A percentile compares a stretch with the other conserved stretches of the same genome.
These are phyloP conservation scores for Akebia trifoliata DNA, from an alignment of 164 flowering plant genomes.

Conservation along the genomic window DNA sequence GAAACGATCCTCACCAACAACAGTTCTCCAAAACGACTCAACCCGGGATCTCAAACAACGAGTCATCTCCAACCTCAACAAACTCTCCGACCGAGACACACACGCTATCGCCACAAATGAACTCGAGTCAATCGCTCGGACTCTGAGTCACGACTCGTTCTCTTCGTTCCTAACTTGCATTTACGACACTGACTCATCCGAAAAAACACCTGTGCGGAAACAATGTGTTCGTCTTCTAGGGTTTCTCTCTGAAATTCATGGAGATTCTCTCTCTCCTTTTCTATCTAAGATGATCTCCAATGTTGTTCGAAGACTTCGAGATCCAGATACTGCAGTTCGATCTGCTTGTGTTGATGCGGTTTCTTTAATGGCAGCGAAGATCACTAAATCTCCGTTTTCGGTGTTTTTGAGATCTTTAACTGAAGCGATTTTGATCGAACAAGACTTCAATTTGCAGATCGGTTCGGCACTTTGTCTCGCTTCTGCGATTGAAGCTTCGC, in stretches of 20 bases:
- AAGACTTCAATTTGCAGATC: conserved; percentile 56
- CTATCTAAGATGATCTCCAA: conserved; percentile 53
- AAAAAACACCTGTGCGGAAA: conserved; percentile 57
- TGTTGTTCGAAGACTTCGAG: conserved; percentile 64
- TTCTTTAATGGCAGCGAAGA: conserved; percentile 32
- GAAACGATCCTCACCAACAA: conserved; percentile 20
- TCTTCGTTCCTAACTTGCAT: conserved; percentile 65
- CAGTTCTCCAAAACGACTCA: conserved; percentile 11
- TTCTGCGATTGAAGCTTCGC: conserved; percentile 53
- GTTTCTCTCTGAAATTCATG: conserved; percentile 41
- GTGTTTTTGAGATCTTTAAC: conserved; percentile 55
- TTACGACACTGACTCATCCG: conserved; percentile 58
- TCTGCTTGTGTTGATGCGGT: conserved; percentile 53
- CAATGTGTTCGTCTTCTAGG: conserved; percentile 63
- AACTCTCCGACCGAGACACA: conserved; percentile 86
- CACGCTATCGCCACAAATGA: conserved; percentile 59
- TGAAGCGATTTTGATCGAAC: conserved; percentile 69
- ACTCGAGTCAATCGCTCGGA: conserved; percentile 57
- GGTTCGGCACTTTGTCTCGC: conserved; percentile 75
- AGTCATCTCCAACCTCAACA: conserved; percentile 51
- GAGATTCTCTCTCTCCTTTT: conserved; percentile 44
- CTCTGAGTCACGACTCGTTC: conserved; percentile 37
- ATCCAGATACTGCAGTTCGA: conserved; percentile 64
- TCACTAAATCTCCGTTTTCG: conserved; percentile 39
- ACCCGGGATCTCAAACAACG: conserved; percentile 53